Evolutionary conservation across 352 stramenopile species (phyloP).

Genomic region (Phytophthora gonapodyides): DNA sequence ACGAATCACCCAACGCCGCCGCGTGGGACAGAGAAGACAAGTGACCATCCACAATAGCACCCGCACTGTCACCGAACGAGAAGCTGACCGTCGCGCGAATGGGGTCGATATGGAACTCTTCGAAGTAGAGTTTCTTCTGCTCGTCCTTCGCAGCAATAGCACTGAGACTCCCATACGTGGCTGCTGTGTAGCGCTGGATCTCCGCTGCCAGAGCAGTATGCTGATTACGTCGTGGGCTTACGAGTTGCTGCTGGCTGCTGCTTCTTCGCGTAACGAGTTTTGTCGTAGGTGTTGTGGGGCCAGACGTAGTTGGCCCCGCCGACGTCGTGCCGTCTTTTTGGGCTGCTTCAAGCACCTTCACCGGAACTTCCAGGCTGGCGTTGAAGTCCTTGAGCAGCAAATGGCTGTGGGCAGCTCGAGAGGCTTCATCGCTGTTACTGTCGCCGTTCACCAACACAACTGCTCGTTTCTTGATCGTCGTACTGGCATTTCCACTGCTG

Average conservation of each 20-base stretch:
- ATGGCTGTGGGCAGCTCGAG: conserved; percentile 47
- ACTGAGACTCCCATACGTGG: conserved; percentile 36
- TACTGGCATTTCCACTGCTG: conserved; percentile 16
- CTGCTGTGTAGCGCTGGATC: conserved; percentile 38
- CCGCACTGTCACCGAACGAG: conserved; percentile 71
- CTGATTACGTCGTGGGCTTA: conserved; percentile 29
- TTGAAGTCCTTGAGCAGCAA: conserved; percentile 77
- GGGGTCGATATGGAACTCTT: conserved; percentile 87
- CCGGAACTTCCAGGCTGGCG: conserved; percentile 65
- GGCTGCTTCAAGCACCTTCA: conserved; percentile 74
- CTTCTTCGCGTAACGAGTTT: conserved; percentile 36
- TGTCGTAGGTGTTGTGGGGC: conserved; percentile 38
- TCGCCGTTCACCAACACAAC: conserved; percentile 35
- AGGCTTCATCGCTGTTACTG: conserved; percentile 35
- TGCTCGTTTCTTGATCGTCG: conserved; percentile 25
- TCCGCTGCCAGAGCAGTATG: conserved; percentile 39
- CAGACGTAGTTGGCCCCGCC: conserved; percentile 27
- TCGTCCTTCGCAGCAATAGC: conserved; percentile 54
- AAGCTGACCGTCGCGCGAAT: conserved; percentile 88
- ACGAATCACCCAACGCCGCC: conserved; percentile 32
- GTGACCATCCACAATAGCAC: conserved; percentile 67
- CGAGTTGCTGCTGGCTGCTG: conserved; percentile 19
- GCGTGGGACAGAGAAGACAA: conserved; percentile 41
- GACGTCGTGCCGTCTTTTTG: conserved; percentile 67
- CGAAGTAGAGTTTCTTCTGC: conserved; percentile 89